A percentile compares a stretch with the other conserved stretches of the same genome.
Conservation (phyloP, 371 early-diverging fungal species). For the Mucor mucedo region DNA sequence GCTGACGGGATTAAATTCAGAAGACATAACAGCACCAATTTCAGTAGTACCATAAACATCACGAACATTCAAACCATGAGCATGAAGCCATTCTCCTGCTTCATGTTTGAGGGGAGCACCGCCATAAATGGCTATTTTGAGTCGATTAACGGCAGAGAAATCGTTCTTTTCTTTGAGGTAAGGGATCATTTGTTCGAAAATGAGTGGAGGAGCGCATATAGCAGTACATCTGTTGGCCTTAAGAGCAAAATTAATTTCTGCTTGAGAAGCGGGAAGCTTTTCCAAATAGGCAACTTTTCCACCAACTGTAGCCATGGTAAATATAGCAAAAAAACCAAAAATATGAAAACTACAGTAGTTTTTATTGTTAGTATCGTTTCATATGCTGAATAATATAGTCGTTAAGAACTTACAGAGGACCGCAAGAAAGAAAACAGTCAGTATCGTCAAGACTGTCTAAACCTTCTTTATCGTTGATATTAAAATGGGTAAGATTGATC, state of each 20-base stretch:
- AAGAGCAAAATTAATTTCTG: conserved; percentile 13
- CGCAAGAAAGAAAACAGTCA: conserved; percentile 10
- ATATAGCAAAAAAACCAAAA: conserved; percentile 14
- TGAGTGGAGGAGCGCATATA: conserved; percentile 16
- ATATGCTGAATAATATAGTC: not conserved
- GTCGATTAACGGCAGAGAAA: conserved; percentile 8
- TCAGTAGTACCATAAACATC: conserved; percentile 24
- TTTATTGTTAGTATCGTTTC: not conserved
- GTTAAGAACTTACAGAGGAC: conserved; percentile 23
- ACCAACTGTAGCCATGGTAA: conserved; percentile 8
- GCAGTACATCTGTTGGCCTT: conserved; percentile 11
- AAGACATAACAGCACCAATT: conserved; percentile 12
- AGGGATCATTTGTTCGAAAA: conserved; percentile 23
- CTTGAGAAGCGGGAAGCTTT: conserved; percentile 18
- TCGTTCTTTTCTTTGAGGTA: conserved; percentile 20
- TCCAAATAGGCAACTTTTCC: conserved; percentile 23
- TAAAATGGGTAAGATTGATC: not conserved
- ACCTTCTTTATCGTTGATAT: not conserved
- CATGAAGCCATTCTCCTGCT: conserved; percentile 17
- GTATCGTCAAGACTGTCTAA: not conserved
- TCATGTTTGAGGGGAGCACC: conserved; percentile 72
- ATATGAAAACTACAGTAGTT: conserved; percentile 25
- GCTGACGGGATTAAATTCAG: conserved; percentile 8
- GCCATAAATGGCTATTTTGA: conserved; percentile 68
- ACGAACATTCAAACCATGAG: conserved; percentile 18